Evolutionary conservation across 1,139 yeast genomes (phyloP).

Genomic region (Protomyces inouyei): DNA sequence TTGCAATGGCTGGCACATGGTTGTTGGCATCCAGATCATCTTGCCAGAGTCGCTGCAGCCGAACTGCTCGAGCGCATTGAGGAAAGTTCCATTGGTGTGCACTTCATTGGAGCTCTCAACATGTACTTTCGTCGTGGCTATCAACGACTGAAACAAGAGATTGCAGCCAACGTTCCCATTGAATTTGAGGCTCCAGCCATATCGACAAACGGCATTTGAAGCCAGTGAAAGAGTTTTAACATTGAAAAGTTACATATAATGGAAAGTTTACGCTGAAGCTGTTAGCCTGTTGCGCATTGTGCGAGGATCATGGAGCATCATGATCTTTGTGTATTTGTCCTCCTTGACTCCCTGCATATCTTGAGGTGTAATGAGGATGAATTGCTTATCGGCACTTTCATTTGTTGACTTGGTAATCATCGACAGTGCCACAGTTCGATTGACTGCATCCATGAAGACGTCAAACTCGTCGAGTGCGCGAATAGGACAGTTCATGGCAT

Average conservation of each 20-base stretch:
- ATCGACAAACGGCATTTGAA: too few species aligned
- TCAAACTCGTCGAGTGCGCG: constrained; percentile 96
- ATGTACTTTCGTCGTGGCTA: constrained; percentile 1
- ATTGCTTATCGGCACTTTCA: constrained; percentile 63
- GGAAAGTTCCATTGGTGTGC: constrained; percentile 36
- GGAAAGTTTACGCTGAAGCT: neutral
- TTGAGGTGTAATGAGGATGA: constrained; percentile 91
- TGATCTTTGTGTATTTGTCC: constrained; percentile 46
- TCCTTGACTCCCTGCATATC: constrained; percentile 48
- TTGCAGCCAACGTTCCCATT: neutral
- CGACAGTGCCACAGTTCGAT: constrained; percentile 72
- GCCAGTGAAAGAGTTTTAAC: too few species aligned
- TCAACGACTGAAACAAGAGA: constrained; percentile 2
- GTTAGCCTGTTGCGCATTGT: neutral
- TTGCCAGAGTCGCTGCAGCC: constrained; percentile 37
- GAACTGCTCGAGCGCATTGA: constrained; percentile 38
- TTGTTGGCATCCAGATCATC: constrained; percentile 39
- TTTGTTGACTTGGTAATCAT: constrained; percentile 61
- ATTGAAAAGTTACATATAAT: neutral
- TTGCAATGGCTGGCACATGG: constrained; percentile 40
- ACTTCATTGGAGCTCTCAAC: constrained; percentile 1
- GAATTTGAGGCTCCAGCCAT: neutral
- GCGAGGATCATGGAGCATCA: constrained; percentile 57
- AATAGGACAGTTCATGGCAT: constrained; percentile 77
- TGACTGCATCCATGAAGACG: constrained; percentile 94